Base-by-base conservation (phyloP, 495 filamentous ascomycete genomes). In the Oidiodendron maius region DNA sequence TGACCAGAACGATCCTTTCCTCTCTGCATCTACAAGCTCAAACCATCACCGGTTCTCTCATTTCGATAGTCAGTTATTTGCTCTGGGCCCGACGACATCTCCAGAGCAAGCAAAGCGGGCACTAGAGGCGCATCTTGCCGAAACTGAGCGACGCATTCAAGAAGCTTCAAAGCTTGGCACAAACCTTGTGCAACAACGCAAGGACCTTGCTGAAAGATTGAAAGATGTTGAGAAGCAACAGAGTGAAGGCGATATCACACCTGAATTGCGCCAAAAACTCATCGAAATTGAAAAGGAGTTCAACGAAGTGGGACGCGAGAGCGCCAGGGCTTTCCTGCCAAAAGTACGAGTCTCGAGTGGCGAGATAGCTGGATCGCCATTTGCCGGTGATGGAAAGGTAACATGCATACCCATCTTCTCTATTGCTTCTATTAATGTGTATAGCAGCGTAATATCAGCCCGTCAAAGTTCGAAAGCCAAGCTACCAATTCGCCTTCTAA, bases 231-330 rank as follows among this genome's bases (percentile, higher is more conserved):
- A 94, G 56, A 80, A 80, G 56, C 74, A 87, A 53, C 77, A 93
- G 59, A 77, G 80, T 54, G 85, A 89, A 37, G 73, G 78, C n/a
- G 86, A 94, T 53, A 83, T 97, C 47, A 83, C 82, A 6, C 84
- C 87, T 1, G 91, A 95, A 44, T 64, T 97, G 57, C 82, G 85
- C 12, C 82, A 84, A 64, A 90, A 85, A 63, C 71, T 98, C 23
- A 75, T 80, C 9, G 91, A 95, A 46, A 74, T 97, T 57, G 93
- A 98, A 61, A 84, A 79, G 63, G 94, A 96, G 53, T 97, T 94
- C 64, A 93, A 93, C 64, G 93, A 97, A 53, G 87, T 96, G 38
- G 90, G 90, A 24, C 78, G 84, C 44, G 91, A 97, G 60, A 90
- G 86, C 17, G 86, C 91, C 37, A 80, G 91, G 41, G 89, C 89